Base-by-base conservation (phyloP, 2,329 filamentous ascomycete species). In the Fusarium haematococcum region DNA sequence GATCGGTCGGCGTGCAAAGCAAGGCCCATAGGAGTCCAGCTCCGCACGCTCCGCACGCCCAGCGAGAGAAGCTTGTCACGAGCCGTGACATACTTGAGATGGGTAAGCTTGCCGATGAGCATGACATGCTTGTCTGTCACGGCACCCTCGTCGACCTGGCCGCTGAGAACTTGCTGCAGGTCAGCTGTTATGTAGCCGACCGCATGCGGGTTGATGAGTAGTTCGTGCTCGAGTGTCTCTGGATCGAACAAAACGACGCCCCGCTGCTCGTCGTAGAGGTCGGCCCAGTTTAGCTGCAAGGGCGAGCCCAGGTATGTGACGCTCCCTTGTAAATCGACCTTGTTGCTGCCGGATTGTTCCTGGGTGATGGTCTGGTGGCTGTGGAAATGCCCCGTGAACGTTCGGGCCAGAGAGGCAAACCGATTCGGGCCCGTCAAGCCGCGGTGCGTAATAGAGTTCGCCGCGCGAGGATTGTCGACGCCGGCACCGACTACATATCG, bases 331-430 rank as follows among this genome's bases (percentile, higher is more conserved):
- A 77, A 33, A 27, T 65, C 45, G 2, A 18, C 41, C 18, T 63
- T 60, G 8, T 43, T 54, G 45, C 20, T 37, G 2, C n/a, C 5
- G 7, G 30, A 23, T 37, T 56, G 59, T 56, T 70, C 9, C 23
- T 77, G 64, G 4, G 14, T 7, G 11, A 77, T 77, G 39, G 71
- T 77, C 33, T 77, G 75, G 14, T 74, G 69, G 18, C 67, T 71
- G 16, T 77, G 75, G 16, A 77, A 77, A 63, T 77, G 75, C 0
- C 75, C 75, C 0, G 73, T 77, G 13, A 77, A 77, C 0, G 73
- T 77, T n/a, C 71, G 58, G 3, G 75, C 75, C 5, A 77, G 63
- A 9, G 71, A 73, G 4, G 73, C 69, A 62, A 77, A 77, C 2
- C 20, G 67, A 68, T 69, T 58, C 2, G 68, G 73, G 1, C 75